These are phyloP conservation scores for Elongisporangium undulatum DNA, from an alignment of 352 stramenopile genomes.

Conservation along the genomic window DNA sequence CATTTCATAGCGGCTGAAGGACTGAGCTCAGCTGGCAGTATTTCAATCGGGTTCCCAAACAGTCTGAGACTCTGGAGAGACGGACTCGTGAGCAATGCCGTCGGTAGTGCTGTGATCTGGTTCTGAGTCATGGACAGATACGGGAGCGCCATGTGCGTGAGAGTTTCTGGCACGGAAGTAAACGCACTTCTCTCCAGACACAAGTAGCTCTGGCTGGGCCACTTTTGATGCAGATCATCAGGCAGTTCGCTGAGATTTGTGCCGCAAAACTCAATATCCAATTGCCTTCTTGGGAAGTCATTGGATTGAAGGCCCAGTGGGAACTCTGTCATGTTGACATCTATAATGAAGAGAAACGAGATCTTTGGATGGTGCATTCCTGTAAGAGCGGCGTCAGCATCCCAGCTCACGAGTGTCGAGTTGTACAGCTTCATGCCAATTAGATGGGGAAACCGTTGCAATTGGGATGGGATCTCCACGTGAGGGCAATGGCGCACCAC, in stretches of 20 bases:
- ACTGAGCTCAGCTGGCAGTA: neutral
- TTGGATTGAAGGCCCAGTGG: constrained; percentile 26
- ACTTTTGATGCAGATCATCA: constrained; percentile 25
- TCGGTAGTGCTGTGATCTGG: constrained; percentile 15
- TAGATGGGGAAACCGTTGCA: constrained; percentile 19
- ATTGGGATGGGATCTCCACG: constrained; percentile 17
- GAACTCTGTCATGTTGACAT: constrained; percentile 27
- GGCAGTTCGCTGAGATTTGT: constrained; percentile 31
- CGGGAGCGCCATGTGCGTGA: constrained; percentile 6
- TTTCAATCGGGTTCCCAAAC: neutral
- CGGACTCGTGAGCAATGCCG: constrained; percentile 2
- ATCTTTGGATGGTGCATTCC: constrained; percentile 17
- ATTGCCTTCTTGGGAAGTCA: constrained; percentile 22
- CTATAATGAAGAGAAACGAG: constrained; percentile 21
- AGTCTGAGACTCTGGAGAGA: neutral
- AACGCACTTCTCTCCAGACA: constrained; percentile 19
- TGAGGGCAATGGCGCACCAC: constrained; percentile 27
- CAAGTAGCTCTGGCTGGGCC: constrained; percentile 6
- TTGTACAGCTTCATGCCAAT: constrained; percentile 38
- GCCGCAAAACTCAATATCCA: constrained; percentile 33
- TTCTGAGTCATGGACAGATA: constrained; percentile 23
- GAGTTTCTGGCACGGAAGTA: constrained; percentile 5
- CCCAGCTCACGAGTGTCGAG: constrained; percentile 23
- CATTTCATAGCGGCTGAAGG: too few species aligned
- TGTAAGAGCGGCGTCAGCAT: constrained; percentile 13